phyloP scores from a whole-genome alignment of 306 rosid genomes.

The Prinsepia uniflora region DNA sequence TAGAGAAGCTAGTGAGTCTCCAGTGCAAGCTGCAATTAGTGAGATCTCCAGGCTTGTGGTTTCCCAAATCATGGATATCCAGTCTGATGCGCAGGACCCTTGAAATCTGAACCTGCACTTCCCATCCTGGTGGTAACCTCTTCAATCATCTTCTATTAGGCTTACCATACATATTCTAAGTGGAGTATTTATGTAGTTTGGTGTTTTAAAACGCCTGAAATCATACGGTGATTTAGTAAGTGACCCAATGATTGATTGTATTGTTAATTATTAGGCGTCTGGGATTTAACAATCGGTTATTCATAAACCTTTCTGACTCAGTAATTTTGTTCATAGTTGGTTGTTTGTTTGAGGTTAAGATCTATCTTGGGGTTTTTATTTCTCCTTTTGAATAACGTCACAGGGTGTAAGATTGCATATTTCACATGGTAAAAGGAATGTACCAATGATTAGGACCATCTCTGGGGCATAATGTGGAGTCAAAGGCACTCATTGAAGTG shows the following conservation, averaged over 20 bases:
- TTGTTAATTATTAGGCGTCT: background rate
- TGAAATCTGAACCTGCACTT: conserved; percentile 24
- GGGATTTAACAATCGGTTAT: background rate
- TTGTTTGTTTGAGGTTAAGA: background rate
- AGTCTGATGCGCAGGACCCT: conserved; percentile 58
- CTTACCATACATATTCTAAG: conserved; percentile 15
- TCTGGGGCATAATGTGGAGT: background rate
- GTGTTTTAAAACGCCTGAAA: background rate
- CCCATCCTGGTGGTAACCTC: conserved; percentile 13
- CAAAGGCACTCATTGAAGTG: conserved; percentile 33
- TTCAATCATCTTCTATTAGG: conserved; percentile 11
- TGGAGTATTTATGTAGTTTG: background rate
- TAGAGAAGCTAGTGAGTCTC: conserved; percentile 58
- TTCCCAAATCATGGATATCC: conserved; percentile 71
- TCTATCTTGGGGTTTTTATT: background rate
- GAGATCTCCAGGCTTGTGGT: conserved; percentile 75
- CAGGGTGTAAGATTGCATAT: too few relatives aligned
- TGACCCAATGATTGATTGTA: background rate
- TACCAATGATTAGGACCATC: background rate
- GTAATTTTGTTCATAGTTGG: background rate
- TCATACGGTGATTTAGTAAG: conserved; percentile 6
- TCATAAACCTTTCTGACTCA: background rate
- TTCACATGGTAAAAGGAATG: background rate
- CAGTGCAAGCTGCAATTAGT: conserved; percentile 67
- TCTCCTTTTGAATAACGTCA: background rate